Evolutionary conservation across 441 rosid genomes (phyloP), one percentile per base, ranked within the genome.

Genomic region (Gossypium gossypioides): DNA sequence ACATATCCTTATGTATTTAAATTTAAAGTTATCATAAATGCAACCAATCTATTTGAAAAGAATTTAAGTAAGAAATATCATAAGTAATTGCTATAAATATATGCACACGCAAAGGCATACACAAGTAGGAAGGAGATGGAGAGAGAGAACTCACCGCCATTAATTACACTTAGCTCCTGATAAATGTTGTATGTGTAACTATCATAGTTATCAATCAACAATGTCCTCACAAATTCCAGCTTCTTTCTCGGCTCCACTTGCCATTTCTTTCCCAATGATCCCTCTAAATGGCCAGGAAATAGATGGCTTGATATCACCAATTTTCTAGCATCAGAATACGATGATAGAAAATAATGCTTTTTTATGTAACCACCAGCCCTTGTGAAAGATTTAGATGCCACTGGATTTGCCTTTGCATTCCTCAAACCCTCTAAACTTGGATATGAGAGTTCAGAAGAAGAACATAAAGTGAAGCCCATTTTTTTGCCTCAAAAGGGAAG

Each of bases 151-250:
- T 63, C 81, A 95, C 99, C 81, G 72, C 98, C 99, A 78, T 95
- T 95, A 29, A 95, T 80, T 56, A 89, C 86, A 75, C 90, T 88
- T 0, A 95, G 73, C 57, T 91, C 92, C 78, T 91, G 97, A 75
- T 89, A 86, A 69, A 92, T 95, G 77, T 95, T 95, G 81, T 85
- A 95, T 3, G 99, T 92, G 72, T 92, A 95, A 78, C 98, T 95
- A 84, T 95, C 99, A 77, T 92, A 92, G 77, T 92, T 95, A 80
- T 95, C 99, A 58, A 95, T 86, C 68, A 95, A 80, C 86, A 95
- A 75, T 16, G 99, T 95, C 85, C 98, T 88, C 54, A 92, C 92
- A 71, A 79, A 79, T 18, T 88, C 89, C 70, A 86, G 69, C 84
- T 82, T 91, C 68, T n/a, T 74, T 16, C 76, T 78, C 51, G 84